A percentile compares a stretch with the other conserved stretches of the same genome.
These are phyloP conservation scores for Podospora pseudopauciseta DNA, from an alignment of 495 filamentous ascomycete genomes.

Conservation along the genomic window DNA sequence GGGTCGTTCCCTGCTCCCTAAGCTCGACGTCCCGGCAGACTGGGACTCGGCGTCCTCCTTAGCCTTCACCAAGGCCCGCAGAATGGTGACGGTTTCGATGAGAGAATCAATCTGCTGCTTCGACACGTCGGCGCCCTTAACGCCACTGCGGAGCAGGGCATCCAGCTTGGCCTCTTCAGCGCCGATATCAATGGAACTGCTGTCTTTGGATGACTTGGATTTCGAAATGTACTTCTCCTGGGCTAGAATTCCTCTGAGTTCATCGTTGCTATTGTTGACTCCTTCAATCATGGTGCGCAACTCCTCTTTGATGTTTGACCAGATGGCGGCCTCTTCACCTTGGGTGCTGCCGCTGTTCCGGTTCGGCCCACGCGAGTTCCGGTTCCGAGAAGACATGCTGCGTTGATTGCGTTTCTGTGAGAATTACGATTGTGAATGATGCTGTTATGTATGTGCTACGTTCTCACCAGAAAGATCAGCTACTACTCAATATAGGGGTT, in stretches of 20 bases:
- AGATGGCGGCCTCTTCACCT: slow-evolving; percentile 46
- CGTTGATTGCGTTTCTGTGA: background rate
- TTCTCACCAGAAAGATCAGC: background rate
- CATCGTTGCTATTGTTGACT: slow-evolving; percentile 42
- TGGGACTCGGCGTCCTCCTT: slow-evolving; percentile 59
- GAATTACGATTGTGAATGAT: too few relatives aligned
- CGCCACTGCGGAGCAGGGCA: slow-evolving; percentile 38
- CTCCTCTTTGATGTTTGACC: slow-evolving; percentile 45
- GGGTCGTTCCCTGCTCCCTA: slow-evolving; percentile 27
- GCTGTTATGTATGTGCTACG: background rate
- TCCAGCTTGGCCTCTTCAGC: slow-evolving; percentile 43
- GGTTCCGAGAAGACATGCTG: slow-evolving; percentile 45
- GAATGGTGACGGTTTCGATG: slow-evolving; percentile 45
- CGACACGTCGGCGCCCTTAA: slow-evolving; percentile 39
- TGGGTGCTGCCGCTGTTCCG: slow-evolving; percentile 46
- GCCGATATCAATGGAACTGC: slow-evolving; percentile 19
- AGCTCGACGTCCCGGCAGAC: slow-evolving; percentile 31
- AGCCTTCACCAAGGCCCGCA: slow-evolving; percentile 46
- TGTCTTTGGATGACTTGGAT: slow-evolving; percentile 28
- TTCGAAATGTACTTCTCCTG: slow-evolving; percentile 46
- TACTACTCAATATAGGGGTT: background rate
- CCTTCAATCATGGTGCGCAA: slow-evolving; percentile 36
- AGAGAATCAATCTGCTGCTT: slow-evolving; percentile 36
- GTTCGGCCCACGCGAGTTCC: slow-evolving; percentile 45
- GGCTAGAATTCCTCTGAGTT: slow-evolving; percentile 36